Conservation (phyloP, 2,329 filamentous ascomycete genomes). For the Arachnopeziza araneosa region DNA sequence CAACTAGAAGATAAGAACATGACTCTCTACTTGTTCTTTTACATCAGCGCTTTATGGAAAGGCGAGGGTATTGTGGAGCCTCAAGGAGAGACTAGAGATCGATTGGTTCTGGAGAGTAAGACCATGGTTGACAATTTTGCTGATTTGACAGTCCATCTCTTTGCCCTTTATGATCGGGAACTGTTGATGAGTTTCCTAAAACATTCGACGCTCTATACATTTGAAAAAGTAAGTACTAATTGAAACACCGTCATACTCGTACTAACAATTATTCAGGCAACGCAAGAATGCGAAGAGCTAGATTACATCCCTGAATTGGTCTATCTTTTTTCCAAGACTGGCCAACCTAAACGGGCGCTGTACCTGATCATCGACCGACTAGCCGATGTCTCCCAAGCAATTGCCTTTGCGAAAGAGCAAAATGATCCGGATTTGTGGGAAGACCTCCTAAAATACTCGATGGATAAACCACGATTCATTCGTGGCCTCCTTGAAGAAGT, state of each 20-base stretch:
- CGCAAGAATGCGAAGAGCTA: slow-evolving; percentile 70
- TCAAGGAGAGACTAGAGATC: slow-evolving; percentile 48
- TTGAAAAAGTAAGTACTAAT: slow-evolving; percentile 55
- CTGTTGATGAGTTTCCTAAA: slow-evolving; percentile 85
- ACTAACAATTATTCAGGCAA: slow-evolving; percentile 44
- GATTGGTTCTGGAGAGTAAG: slow-evolving; percentile 52
- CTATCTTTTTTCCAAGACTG: slow-evolving; percentile 90
- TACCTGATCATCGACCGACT: slow-evolving; percentile 93
- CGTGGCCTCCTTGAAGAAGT: slow-evolving; percentile 87
- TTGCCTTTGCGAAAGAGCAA: slow-evolving; percentile 89
- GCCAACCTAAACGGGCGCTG: slow-evolving; percentile 84
- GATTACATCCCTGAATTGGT: slow-evolving; percentile 91
- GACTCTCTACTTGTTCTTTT: slow-evolving; percentile 82
- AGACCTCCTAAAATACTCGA: slow-evolving; percentile 87
- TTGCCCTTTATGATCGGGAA: slow-evolving; percentile 74
- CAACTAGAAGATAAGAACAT: slow-evolving; percentile 67
- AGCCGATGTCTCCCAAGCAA: slow-evolving; percentile 84
- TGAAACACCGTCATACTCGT: not conserved
- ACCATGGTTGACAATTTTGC: slow-evolving; percentile 80
- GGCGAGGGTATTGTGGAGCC: slow-evolving; percentile 60
- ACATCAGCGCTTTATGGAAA: slow-evolving; percentile 79
- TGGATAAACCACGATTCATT: slow-evolving; percentile 97
- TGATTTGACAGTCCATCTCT: slow-evolving; percentile 79
- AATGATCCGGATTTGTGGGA: slow-evolving; percentile 92
- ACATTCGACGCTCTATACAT: slow-evolving; percentile 79